phyloP scores from a whole-genome alignment of 2,329 filamentous ascomycete genomes.

The Furcasterigmium furcatum region DNA sequence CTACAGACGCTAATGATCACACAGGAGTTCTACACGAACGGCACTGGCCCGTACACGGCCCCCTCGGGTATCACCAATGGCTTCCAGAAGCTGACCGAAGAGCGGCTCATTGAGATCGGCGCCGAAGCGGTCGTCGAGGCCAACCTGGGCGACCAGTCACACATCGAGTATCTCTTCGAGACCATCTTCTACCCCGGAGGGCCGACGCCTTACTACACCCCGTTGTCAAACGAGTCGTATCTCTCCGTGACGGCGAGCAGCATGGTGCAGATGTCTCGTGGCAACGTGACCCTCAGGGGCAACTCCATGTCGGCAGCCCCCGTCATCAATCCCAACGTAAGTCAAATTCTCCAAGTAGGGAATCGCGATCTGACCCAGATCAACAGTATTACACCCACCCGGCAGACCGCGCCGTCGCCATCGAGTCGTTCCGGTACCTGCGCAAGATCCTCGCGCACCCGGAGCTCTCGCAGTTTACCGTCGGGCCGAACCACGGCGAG shows the following conservation, averaged over 20 bases:
- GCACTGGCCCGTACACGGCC: constrained; percentile 16
- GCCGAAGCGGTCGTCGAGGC: constrained; percentile 14
- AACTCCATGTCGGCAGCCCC: constrained; percentile 17
- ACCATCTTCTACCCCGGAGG: constrained; percentile 21
- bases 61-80: constrained; percentile 19
- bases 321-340: constrained; percentile 16
- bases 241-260: constrained; percentile 18
- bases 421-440: constrained; percentile 26
- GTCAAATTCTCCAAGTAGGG: neutral
- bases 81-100: constrained; percentile 16
- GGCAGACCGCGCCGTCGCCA: constrained; percentile 24
- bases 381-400: constrained; percentile 18
- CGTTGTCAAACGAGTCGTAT: constrained; percentile 17
- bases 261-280: constrained; percentile 18
- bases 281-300: constrained; percentile 15
- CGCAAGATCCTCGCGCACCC: constrained; percentile 22
- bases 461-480: constrained; percentile 17
- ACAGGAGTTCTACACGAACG: constrained; percentile 16
- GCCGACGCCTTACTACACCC: constrained; percentile 20
- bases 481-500: constrained; percentile 18
- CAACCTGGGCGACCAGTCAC: constrained; percentile 18
- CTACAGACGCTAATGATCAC: neutral
- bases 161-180: constrained; percentile 22
- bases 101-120: constrained; percentile 14
- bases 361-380: neutral